Base-by-base conservation (phyloP, 2,329 filamentous ascomycete genomes). In the Aureobasidium subglaciale region DNA sequence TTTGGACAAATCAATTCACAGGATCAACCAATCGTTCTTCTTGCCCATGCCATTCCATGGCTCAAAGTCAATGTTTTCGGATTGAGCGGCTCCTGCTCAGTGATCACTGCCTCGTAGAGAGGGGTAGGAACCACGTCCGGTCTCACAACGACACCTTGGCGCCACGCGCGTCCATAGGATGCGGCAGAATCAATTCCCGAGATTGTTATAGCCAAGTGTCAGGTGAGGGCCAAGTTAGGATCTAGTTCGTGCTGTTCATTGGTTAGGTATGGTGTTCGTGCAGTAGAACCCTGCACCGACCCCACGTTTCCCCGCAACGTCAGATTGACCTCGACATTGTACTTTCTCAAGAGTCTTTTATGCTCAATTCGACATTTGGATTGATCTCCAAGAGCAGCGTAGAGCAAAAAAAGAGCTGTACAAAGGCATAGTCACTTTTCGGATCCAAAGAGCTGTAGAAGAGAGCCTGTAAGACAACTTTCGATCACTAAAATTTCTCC, bases 111-210 rank as follows among this genome's bases (percentile, higher is more conserved):
- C 30, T 20, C 16, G 11, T n/a, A 11, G 20, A 8, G 20, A 16
- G 20, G 20, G 30, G 29, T 2, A 3, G 9, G 4, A 16, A 11
- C 16, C 27, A 15, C 18, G 10, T 48, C 13, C 9, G 15, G 29
- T 48, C 30, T 46, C 43, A 34, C 29, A 6, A 22, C 15, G 30
- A 50, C 46, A 50, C 15, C 46, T 50, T 50, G 46, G 34, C 46
- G 32, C 46, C 16, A 37, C 10, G 46, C 29, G n/a, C 22, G n/a
- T 50, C n/a, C 46, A 6, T 22, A 38, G 13, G 29, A 20, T 38
- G 34, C 48, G 48, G 48, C 35, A 52, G 32, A 52, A 40, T 52
- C 22, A n/a, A n/a, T 30, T 30, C 11, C 48, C 48, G 48, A 30
- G 16, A 2, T 27, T 16, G 32, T n/a, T 38, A 38, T 38, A 50